phyloP scores from a whole-genome alignment of 352 stramenopile genomes.

The Globisporangium okanoganense region DNA sequence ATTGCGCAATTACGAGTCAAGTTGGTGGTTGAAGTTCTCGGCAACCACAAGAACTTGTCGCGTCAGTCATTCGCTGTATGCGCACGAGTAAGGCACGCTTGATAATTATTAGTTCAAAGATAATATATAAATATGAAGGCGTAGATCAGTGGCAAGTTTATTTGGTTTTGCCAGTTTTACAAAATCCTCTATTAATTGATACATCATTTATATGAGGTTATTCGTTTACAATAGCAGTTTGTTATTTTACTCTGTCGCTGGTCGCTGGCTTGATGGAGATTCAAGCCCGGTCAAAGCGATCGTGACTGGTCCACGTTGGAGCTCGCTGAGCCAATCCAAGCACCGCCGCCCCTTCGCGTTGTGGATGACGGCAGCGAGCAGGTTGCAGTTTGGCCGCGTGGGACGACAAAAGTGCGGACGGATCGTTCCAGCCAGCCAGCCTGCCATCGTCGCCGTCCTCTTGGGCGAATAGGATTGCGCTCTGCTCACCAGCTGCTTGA shows the following conservation, averaged over 20 bases:
- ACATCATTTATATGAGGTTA: too few relatives aligned
- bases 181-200: too few relatives aligned
- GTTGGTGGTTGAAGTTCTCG: background rate
- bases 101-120: too few relatives aligned
- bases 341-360: background rate
- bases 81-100: too few relatives aligned
- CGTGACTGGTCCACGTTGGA: background rate
- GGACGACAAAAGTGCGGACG: conserved; percentile 1
- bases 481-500: background rate
- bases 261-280: background rate
- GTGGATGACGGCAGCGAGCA: background rate
- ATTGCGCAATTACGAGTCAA: background rate
- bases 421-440: conserved; percentile 5
- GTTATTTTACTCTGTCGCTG: too few relatives aligned
- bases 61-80: background rate
- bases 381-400: conserved; percentile 1
- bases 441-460: background rate
- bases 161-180: too few relatives aligned
- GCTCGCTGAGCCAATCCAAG: conserved; percentile 6
- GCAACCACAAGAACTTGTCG: conserved; percentile 7
- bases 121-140: too few relatives aligned
- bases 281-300: background rate
- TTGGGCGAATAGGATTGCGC: conserved; percentile 1
- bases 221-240: too few relatives aligned
- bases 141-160: too few relatives aligned